phyloP scores from a whole-genome alignment of 768 basidiomycete species.

The Candolleomyces aberdarensis region DNA sequence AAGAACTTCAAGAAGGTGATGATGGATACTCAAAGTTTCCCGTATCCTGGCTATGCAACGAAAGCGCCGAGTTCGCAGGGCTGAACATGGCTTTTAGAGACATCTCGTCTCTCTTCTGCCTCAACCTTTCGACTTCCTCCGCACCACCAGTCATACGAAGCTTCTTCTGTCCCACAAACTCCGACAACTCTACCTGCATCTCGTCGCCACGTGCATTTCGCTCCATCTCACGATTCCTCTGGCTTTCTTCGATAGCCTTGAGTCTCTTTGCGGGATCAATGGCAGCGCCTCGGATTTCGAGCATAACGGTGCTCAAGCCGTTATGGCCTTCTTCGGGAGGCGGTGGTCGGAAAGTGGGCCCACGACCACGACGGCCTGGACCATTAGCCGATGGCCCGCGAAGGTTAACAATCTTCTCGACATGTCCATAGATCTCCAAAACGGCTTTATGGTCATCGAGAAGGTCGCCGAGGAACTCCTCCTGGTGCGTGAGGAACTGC shows the following conservation, averaged over 20 bases:
- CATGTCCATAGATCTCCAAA: slow-evolving; percentile 80
- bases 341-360: slow-evolving; percentile 55
- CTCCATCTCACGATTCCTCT: slow-evolving; percentile 77
- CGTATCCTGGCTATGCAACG: background rate
- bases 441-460: slow-evolving; percentile 93
- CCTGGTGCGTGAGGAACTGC: slow-evolving; percentile 89
- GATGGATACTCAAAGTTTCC: background rate
- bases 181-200: slow-evolving; percentile 77
- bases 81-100: slow-evolving; percentile 88
- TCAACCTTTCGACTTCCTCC: slow-evolving; percentile 84
- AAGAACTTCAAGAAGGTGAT: background rate
- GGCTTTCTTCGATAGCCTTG: slow-evolving; percentile 90
- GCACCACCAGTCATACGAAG: slow-evolving; percentile 95
- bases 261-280: slow-evolving; percentile 81
- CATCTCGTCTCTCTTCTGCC: slow-evolving; percentile 80
- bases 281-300: slow-evolving; percentile 83
- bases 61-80: slow-evolving; percentile 7
- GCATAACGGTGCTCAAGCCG: slow-evolving; percentile 76
- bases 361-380: slow-evolving; percentile 26
- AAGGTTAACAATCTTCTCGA: slow-evolving; percentile 83
- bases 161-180: slow-evolving; percentile 86
- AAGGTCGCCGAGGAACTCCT: slow-evolving; percentile 85
- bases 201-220: slow-evolving; percentile 72
- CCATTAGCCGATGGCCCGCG: slow-evolving; percentile 47
- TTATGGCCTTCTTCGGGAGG: slow-evolving; percentile 64